Percentiles rank a stretch among this genome's conserved stretches.
phyloP scores from a whole-genome alignment of 495 filamentous ascomycete species.

The Penicillium flavigenum region DNA sequence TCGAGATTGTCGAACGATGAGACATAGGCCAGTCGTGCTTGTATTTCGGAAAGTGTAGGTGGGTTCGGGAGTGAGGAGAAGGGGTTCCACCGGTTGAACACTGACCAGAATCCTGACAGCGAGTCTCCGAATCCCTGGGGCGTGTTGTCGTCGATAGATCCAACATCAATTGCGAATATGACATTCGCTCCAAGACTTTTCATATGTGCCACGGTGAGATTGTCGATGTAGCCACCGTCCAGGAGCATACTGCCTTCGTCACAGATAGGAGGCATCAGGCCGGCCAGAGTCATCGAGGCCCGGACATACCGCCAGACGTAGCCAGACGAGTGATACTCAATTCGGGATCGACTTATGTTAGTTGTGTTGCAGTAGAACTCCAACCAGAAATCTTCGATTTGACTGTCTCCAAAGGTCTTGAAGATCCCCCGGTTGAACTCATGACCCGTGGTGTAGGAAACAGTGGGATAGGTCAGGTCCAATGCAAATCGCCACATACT shows the following conservation, averaged over 20 bases:
- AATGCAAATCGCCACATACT: constrained; percentile 97
- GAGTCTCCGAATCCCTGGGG: constrained; percentile 92
- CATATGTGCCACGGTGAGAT: constrained; percentile 96
- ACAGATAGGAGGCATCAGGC: constrained; percentile 87
- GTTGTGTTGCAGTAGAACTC: constrained; percentile 99
- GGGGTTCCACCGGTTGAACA: constrained; percentile 94
- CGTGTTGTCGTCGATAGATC: constrained; percentile 82
- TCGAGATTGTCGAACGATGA: constrained; percentile 90
- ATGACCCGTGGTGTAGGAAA: constrained; percentile 95
- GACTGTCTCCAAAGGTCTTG: constrained; percentile 93
- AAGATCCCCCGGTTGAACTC: constrained; percentile 99
- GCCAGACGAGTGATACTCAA: constrained; percentile 88
- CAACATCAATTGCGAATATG: constrained; percentile 95
- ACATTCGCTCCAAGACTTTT: constrained; percentile 88
- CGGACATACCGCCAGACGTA: constrained; percentile 97
- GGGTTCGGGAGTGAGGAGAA: constrained; percentile 85
- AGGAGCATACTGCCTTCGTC: constrained; percentile 96
- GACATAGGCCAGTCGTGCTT: constrained; percentile 91
- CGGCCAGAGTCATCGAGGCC: constrained; percentile 93
- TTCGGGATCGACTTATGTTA: constrained; percentile 86
- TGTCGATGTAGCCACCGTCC: constrained; percentile 96
- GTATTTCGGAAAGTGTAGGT: constrained; percentile 92
- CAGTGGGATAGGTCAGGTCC: constrained; percentile 91
- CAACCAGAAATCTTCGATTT: constrained; percentile 99
- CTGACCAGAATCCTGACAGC: constrained; percentile 92